Evolutionary conservation across 2,329 filamentous ascomycete species (phyloP).

Genomic region (Hirsutella minnesotensis): DNA sequence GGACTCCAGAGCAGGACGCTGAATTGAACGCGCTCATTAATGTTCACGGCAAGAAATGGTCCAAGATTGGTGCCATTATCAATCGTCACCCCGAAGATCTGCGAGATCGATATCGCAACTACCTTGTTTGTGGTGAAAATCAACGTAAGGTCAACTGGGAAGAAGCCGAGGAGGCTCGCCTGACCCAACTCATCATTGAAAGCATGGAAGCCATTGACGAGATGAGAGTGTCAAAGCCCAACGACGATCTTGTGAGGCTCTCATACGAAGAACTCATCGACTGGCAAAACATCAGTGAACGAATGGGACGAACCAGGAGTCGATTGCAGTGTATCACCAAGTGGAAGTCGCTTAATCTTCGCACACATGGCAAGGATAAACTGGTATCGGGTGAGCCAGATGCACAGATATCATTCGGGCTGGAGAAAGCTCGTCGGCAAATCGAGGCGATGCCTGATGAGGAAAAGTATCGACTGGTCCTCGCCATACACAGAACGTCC

Average conservation of each 20-base stretch:
- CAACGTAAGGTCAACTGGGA: slow-evolving; percentile 46
- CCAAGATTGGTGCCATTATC: slow-evolving; percentile 46
- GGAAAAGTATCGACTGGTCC: slow-evolving; percentile 32
- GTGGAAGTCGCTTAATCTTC: slow-evolving; percentile 40
- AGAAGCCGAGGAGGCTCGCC: slow-evolving; percentile 42
- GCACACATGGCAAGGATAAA: slow-evolving; percentile 20
- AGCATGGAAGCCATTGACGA: slow-evolving; percentile 36
- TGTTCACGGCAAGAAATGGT: slow-evolving; percentile 41
- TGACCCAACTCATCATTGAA: slow-evolving; percentile 40
- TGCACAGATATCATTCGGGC: slow-evolving; percentile 25
- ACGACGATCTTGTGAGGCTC: slow-evolving; percentile 20
- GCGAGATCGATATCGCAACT: slow-evolving; percentile 59
- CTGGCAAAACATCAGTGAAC: slow-evolving; percentile 52
- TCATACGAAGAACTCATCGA: slow-evolving; percentile 45
- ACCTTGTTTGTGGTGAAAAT: slow-evolving; percentile 45
- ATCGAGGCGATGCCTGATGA: slow-evolving; percentile 27
- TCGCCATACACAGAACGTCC: slow-evolving; percentile 28
- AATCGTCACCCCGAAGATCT: slow-evolving; percentile 55
- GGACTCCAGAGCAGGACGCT: slow-evolving; percentile 24
- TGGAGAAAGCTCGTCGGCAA: slow-evolving; percentile 30
- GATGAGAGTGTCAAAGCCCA: slow-evolving; percentile 19
- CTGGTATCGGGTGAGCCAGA: slow-evolving; percentile 19
- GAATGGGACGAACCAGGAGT: slow-evolving; percentile 49
- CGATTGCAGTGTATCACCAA: slow-evolving; percentile 58
- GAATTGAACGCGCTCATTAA: slow-evolving; percentile 23